Base-by-base conservation (phyloP, 768 basidiomycete genomes). In the Tricholoma sp. region DNA sequence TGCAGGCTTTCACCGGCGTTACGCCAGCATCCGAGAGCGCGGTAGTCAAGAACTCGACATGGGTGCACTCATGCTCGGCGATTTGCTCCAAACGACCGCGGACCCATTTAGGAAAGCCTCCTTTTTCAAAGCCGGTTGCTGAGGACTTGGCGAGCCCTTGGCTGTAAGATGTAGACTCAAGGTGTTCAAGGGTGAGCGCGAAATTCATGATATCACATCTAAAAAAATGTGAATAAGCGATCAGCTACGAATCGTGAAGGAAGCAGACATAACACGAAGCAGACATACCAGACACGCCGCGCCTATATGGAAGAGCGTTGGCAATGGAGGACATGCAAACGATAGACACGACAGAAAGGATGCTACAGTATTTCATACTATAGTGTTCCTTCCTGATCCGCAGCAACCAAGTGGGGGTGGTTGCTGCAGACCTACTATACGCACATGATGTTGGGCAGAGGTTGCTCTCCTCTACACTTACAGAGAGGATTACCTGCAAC, bases 1-100 rank as follows among this genome's bases (percentile, higher is more conserved):
- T n/a, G n/a, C n/a, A n/a, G n/a, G n/a, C n/a, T n/a, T n/a, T n/a
- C n/a, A n/a, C n/a, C n/a, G n/a, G n/a, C n/a, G n/a, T n/a, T n/a
- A n/a, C n/a, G n/a, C n/a, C n/a, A n/a, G n/a, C n/a, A n/a, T n/a
- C n/a, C n/a, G n/a, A n/a, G n/a, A n/a, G n/a, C n/a, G n/a, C n/a
- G n/a, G n/a, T n/a, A n/a, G n/a, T n/a, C n/a, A 88, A 72, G 65
- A 82, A 76, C 7, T 73, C 64, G 59, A 84, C 82, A 36, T 86
- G 85, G 2, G 71, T 66, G 28, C 50, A 50, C 65, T 83, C 80
- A 62, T 85, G 82, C 20, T 69, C 63, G 20, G 69, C 66, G 55
- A 86, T 78, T 68, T 86, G 76, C 24, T 65, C 59, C 60, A 78
- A 76, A 29, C 81, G 77, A 6, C 68, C 72, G 50, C 79, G 75